Conservation (phyloP, 306 rosid species). For the Dalbergia cochinchinensis region DNA sequence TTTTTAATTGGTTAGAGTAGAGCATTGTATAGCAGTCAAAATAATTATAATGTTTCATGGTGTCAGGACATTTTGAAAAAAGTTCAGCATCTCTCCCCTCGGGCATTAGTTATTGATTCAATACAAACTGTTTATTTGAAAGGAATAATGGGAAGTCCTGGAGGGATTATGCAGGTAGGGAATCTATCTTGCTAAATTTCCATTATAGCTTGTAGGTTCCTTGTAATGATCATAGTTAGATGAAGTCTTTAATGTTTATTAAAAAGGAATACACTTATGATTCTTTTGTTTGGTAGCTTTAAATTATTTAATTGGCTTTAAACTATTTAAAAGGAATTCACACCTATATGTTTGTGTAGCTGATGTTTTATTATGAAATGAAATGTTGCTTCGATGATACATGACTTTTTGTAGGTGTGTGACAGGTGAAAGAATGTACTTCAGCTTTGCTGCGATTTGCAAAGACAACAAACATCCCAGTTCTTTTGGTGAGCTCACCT, state of each 20-base stretch:
- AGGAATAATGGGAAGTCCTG: slow-evolving; percentile 90
- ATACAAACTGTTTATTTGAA: slow-evolving; percentile 91
- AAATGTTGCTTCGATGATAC: slow-evolving; percentile 12
- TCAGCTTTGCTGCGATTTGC: slow-evolving; percentile 85
- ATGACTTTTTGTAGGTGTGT: slow-evolving; percentile 45
- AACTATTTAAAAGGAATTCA: no score
- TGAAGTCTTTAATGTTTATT: slow-evolving; percentile 13
- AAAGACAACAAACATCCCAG: slow-evolving; percentile 79
- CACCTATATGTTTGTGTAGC: no score
- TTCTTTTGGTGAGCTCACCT: slow-evolving; percentile 74
- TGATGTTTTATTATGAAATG: slow-evolving; percentile 13
- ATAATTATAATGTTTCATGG: slow-evolving; percentile 28
- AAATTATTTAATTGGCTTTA: slow-evolving; percentile 14
- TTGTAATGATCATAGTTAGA: slow-evolving; percentile 17
- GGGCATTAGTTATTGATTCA: slow-evolving; percentile 84
- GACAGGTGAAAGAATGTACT: slow-evolving; percentile 93
- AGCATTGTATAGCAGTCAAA: slow-evolving; percentile 24
- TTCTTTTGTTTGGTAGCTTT: slow-evolving; percentile 21
- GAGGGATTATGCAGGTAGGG: slow-evolving; percentile 79
- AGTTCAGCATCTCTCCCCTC: slow-evolving; percentile 75
- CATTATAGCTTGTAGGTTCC: slow-evolving; percentile 11
- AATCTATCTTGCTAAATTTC: slow-evolving; percentile 23
- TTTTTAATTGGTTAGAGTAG: slow-evolving; percentile 27
- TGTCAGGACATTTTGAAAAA: slow-evolving; percentile 85
- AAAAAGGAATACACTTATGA: background rate